A percentile compares a stretch with the other conserved stretches of the same genome.
phyloP scores from a whole-genome alignment of 1,139 yeast species.

The Chernovozyma sophiae-reginae region DNA sequence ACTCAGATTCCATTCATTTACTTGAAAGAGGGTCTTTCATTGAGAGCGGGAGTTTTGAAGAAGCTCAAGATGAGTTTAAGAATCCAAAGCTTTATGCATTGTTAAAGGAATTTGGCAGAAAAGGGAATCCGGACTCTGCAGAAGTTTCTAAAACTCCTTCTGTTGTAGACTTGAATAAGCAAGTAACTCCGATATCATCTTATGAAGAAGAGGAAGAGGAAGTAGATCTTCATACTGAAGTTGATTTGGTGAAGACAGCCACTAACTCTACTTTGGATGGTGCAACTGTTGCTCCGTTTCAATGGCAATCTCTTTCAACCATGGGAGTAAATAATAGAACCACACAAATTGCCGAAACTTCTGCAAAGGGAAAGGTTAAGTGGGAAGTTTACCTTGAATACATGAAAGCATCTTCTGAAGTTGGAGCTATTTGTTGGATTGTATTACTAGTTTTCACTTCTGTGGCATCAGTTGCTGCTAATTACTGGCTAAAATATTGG shows the following conservation, averaged over 20 bases:
- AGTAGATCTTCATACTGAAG: not conserved
- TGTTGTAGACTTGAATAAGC: not conserved
- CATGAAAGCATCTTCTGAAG: constrained; percentile 21
- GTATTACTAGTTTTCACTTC: constrained; percentile 14
- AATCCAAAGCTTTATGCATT: constrained; percentile 25
- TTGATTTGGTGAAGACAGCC: not conserved
- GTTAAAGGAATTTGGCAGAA: constrained; percentile 21
- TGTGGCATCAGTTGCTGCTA: constrained; percentile 27
- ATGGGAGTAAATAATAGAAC: constrained; percentile 1
- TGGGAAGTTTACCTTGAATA: constrained; percentile 22
- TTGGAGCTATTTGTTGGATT: constrained; percentile 14
- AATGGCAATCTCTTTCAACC: constrained; percentile 1
- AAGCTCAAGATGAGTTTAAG: constrained; percentile 8
- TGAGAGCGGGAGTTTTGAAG: constrained; percentile 15
- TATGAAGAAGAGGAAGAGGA: constrained; percentile 3
- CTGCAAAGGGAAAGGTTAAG: constrained; percentile 26
- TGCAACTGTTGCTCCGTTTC: constrained; percentile 5
- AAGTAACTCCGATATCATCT: not conserved
- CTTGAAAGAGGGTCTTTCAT: constrained; percentile 18
- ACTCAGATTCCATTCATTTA: constrained; percentile 18
- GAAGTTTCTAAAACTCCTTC: not conserved
- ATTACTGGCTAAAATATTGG: constrained; percentile 61
- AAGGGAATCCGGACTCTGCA: not conserved
- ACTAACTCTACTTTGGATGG: constrained; percentile 1
- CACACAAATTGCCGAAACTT: constrained; percentile 14